Conservation (phyloP, 2,329 filamentous ascomycete genomes). For the Trichoderma brevicompactum region DNA sequence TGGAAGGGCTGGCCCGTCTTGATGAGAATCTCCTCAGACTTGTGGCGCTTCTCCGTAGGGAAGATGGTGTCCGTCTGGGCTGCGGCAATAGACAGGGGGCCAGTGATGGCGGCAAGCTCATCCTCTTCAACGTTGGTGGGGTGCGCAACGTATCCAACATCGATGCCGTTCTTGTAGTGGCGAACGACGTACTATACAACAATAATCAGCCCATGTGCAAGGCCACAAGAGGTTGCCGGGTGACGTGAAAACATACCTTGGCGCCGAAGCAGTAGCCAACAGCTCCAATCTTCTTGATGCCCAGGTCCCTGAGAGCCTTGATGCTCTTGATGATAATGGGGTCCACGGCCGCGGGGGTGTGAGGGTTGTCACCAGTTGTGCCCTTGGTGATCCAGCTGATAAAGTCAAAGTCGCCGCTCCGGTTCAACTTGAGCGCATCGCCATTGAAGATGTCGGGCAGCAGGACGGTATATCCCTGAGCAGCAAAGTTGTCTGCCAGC, state of each 20-base stretch:
- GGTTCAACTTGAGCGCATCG: slow-evolving; percentile 52
- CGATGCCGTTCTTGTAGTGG: slow-evolving; percentile 64
- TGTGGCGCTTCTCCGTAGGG: slow-evolving; percentile 64
- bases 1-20: slow-evolving; percentile 68
- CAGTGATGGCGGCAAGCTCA: slow-evolving; percentile 68
- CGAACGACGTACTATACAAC: slow-evolving; percentile 64
- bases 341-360: slow-evolving; percentile 38
- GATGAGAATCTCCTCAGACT: slow-evolving; percentile 64
- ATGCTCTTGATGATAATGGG: slow-evolving; percentile 44
- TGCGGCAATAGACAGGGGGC: slow-evolving; percentile 69
- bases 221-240: no score
- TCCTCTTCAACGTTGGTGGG: slow-evolving; percentile 73
- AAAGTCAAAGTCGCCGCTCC: slow-evolving; percentile 36
- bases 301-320: slow-evolving; percentile 59
- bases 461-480: slow-evolving; percentile 41
- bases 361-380: slow-evolving; percentile 50
- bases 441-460: slow-evolving; percentile 43
- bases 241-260: slow-evolving; percentile 53
- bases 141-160: slow-evolving; percentile 75
- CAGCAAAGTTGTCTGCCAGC: slow-evolving; percentile 45
- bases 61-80: slow-evolving; percentile 70
- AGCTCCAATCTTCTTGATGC: slow-evolving; percentile 63
- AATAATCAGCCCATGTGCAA: not conserved
- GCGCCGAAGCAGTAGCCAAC: slow-evolving; percentile 79
- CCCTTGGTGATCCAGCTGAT: slow-evolving; percentile 45